These are phyloP conservation scores for Nicotiana knightiana DNA, from an alignment of 257 asterid species.

Conservation along the genomic window DNA sequence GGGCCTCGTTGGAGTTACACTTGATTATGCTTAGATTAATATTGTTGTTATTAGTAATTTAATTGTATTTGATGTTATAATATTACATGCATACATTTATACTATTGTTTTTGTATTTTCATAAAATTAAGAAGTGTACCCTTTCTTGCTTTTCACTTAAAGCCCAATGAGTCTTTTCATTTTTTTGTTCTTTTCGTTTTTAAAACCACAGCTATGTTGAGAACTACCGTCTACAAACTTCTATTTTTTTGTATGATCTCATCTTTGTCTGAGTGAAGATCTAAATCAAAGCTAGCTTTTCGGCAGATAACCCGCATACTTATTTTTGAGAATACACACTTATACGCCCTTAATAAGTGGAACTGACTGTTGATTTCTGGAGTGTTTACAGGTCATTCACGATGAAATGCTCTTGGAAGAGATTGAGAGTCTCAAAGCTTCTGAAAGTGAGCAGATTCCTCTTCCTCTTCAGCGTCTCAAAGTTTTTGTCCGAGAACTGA, in stretches of 20 bases:
- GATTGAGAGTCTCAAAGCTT: constrained; percentile 44
- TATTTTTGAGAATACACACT: neutral
- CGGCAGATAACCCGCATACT: neutral
- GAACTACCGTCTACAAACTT: neutral
- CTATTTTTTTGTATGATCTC: neutral
- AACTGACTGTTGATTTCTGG: neutral
- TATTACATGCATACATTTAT: neutral
- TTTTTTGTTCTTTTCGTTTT: neutral
- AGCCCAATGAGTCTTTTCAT: neutral
- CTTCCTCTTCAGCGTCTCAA: constrained; percentile 65
- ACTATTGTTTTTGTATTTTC: neutral
- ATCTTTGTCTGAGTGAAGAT: neutral
- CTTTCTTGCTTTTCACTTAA: neutral
- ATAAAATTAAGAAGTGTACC: neutral
- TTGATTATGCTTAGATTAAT: neutral
- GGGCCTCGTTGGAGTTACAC: neutral
- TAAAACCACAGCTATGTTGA: neutral
- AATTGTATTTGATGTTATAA: neutral
- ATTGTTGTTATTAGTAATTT: neutral
- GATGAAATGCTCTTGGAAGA: constrained; percentile 69
- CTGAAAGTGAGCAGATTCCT: constrained; percentile 54
- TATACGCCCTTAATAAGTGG: neutral
- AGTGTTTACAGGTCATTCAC: constrained; percentile 56
- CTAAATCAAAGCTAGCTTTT: neutral
- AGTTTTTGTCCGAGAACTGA: constrained; percentile 32